phyloP scores from a whole-genome alignment of 2,329 filamentous ascomycete species.

The Neocatenulostroma microsporum region DNA sequence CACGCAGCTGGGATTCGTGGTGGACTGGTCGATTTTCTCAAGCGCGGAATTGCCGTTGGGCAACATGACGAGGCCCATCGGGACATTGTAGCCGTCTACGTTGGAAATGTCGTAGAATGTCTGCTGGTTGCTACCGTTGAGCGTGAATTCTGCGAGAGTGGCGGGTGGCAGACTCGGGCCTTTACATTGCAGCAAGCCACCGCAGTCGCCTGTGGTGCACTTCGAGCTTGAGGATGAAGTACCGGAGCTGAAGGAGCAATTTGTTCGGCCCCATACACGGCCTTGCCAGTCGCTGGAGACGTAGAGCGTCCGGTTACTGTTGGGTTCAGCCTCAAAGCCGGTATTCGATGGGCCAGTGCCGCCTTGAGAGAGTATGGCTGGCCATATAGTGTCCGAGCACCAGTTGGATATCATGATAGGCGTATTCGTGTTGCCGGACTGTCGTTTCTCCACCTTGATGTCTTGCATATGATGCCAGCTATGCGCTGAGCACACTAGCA shows the following conservation, averaged over 20 bases:
- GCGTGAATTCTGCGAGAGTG: conserved; percentile 73
- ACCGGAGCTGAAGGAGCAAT: conserved; percentile 65
- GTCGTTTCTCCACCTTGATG: conserved; percentile 18
- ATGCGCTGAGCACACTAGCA: no score
- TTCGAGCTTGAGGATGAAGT: conserved; percentile 34
- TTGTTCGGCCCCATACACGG: conserved; percentile 74
- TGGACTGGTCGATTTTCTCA: conserved; percentile 60
- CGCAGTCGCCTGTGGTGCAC: conserved; percentile 71
- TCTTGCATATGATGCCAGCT: conserved; percentile 28
- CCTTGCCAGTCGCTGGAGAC: conserved; percentile 72
- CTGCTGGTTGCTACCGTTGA: conserved; percentile 59
- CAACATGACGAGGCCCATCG: conserved; percentile 50
- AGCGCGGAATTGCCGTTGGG: conserved; percentile 53
- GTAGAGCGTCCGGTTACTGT: conserved; percentile 52
- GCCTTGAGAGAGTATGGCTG: conserved; percentile 64
- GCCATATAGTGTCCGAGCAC: conserved; percentile 66
- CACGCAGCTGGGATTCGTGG: conserved; percentile 70
- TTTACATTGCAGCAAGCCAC: conserved; percentile 59
- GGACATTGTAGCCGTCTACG: conserved; percentile 78
- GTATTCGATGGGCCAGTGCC: conserved; percentile 59
- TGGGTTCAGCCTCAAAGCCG: conserved; percentile 57
- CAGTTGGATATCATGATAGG: conserved; percentile 64
- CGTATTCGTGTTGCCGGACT: conserved; percentile 17
- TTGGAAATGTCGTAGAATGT: conserved; percentile 80
- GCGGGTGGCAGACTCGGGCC: conserved; percentile 57